A percentile compares a stretch with the other conserved stretches of the same genome.
phyloP scores from a whole-genome alignment of 129 eudicot species.

The Escallonia rubra region DNA sequence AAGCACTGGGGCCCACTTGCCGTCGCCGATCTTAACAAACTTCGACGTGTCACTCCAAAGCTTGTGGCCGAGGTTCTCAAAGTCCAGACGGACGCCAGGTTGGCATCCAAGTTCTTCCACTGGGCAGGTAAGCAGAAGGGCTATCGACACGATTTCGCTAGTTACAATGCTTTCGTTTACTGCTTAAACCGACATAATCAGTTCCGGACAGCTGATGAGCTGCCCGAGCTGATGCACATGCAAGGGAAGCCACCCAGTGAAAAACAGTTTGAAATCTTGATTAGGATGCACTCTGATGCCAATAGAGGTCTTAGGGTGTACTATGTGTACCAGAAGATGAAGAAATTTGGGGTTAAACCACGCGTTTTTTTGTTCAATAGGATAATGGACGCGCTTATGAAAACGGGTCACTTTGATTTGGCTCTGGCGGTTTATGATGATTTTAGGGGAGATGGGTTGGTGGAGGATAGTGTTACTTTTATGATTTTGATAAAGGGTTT shows the following conservation, averaged over 20 bases:
- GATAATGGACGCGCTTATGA: slow-evolving; percentile 81
- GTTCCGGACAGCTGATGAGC: slow-evolving; percentile 85
- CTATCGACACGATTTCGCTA: slow-evolving; percentile 72
- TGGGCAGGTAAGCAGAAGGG: slow-evolving; percentile 99
- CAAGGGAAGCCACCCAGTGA: slow-evolving; percentile 87
- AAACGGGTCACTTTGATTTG: slow-evolving; percentile 66
- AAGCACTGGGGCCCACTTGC: slow-evolving; percentile 69
- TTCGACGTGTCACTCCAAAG: slow-evolving; percentile 82
- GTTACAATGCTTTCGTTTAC: slow-evolving; percentile 86
- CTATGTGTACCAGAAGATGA: slow-evolving; percentile 87
- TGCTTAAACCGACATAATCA: slow-evolving; percentile 63
- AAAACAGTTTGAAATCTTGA: slow-evolving; percentile 87
- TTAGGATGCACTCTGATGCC: slow-evolving; percentile 87
- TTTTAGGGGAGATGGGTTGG: slow-evolving; percentile 60
- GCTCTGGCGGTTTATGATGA: slow-evolving; percentile 69
- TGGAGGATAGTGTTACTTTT: slow-evolving; percentile 71
- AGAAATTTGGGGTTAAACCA: slow-evolving; percentile 87
- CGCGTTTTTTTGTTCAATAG: slow-evolving; percentile 75
- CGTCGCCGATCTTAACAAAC: slow-evolving; percentile 68
- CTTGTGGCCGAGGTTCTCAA: slow-evolving; percentile 84
- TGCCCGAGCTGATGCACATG: slow-evolving; percentile 90
- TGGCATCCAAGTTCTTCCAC: slow-evolving; percentile 79
- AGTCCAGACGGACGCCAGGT: slow-evolving; percentile 55
- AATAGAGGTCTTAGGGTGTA: slow-evolving; percentile 90
- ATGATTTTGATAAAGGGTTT: slow-evolving; percentile 91